Conservation (phyloP, 2,329 filamentous ascomycete species). For the Colletotrichum tropicicola region DNA sequence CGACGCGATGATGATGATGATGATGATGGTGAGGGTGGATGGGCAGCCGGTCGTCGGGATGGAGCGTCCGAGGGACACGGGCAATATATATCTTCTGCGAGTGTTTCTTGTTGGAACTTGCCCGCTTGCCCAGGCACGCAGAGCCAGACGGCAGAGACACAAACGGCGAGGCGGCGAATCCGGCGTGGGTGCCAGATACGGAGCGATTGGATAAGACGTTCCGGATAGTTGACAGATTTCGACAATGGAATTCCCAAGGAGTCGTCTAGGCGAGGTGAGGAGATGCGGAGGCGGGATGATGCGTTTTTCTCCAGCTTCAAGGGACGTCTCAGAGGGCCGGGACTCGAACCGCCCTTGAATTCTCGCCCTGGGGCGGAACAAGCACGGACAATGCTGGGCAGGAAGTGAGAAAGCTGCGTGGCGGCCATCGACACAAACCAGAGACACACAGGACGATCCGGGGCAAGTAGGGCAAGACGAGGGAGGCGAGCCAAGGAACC, state of each 20-base stretch:
- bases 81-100: conserved; percentile 9
- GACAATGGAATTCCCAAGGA: conserved; percentile 4
- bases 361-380: conserved; percentile 1
- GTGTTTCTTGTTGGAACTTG: not conserved
- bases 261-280: not conserved
- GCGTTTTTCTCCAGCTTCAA: conserved; percentile 9
- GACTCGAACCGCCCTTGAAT: not conserved
- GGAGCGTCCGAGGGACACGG: not conserved
- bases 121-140: conserved; percentile 6
- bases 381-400: conserved; percentile 1
- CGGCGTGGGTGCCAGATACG: not conserved
- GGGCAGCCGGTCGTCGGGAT: not conserved
- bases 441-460: conserved; percentile 13
- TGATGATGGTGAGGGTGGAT: not conserved
- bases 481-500: not conserved
- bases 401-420: no score
- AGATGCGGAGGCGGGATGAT: conserved; percentile 11
- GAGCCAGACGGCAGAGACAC: conserved; percentile 1
- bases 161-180: conserved; percentile 24
- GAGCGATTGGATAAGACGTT: not conserved
- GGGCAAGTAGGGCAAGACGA: conserved; percentile 1
- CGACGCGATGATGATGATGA: not conserved
- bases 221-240: not conserved
- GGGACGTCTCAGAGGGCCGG: not conserved
- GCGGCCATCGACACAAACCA: not conserved